Evolutionary conservation across 148 eudicot genomes (phyloP).

Genomic region (Chenopodium formosanum): DNA sequence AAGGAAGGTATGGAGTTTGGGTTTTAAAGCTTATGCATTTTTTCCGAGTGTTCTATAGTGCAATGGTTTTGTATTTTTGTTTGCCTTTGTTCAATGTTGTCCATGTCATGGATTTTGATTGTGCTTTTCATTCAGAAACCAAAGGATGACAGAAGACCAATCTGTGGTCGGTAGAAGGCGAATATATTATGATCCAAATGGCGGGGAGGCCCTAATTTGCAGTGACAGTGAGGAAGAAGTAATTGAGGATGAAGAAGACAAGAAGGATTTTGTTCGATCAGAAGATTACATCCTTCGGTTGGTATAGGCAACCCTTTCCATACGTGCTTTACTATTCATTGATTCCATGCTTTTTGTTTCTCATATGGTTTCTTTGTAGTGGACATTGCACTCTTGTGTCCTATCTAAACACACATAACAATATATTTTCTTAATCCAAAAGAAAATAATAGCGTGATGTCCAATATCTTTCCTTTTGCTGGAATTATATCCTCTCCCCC

Average conservation of each 20-base stretch:
- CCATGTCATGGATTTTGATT: not conserved
- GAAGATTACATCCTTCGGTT: constrained; percentile 91
- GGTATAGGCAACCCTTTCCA: constrained; percentile 34
- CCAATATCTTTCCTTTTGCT: not conserved
- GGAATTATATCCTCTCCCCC: not conserved
- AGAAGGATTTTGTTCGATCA: constrained; percentile 68
- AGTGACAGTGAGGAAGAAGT: constrained; percentile 98
- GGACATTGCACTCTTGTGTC: not conserved
- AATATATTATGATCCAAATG: constrained; percentile 91
- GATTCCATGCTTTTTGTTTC: constrained; percentile 8
- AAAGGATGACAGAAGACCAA: constrained; percentile 97
- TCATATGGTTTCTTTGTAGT: not conserved
- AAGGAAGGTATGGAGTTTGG: not conserved
- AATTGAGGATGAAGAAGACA: constrained; percentile 78
- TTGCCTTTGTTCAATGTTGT: not conserved
- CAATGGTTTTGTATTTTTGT: not conserved
- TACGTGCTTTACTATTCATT: not conserved
- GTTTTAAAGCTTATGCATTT: not conserved
- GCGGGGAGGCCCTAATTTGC: constrained; percentile 92
- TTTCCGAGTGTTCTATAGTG: not conserved
- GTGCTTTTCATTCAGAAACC: constrained; percentile 58
- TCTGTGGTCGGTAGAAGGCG: constrained; percentile 96
- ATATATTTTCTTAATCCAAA: not conserved
- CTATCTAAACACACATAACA: not conserved
- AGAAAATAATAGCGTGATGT: not conserved